Base-by-base conservation (phyloP, 441 rosid species). In the Erysimum pusillum region DNA sequence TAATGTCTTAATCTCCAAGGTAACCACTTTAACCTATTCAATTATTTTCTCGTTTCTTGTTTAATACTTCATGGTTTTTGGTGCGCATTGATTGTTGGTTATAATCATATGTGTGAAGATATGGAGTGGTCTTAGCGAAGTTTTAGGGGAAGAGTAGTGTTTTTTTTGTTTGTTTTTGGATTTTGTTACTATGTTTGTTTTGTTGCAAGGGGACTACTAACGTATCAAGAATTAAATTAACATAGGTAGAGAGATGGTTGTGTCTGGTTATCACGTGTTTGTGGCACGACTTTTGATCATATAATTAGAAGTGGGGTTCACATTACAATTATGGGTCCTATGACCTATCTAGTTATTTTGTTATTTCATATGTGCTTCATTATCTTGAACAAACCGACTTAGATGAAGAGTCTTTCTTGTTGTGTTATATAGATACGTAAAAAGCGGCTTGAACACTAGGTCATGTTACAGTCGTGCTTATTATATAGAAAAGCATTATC, bases 1-100 rank as follows among this genome's bases (percentile, higher is more conserved):
- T 54, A 89, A 89, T 76, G 79, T 89, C 71, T 89, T 89, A 79
- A 81, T 89, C 84, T 87, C 93, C 67, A 89, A 89, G 91, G 93
- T 87, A 76, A 67, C 32, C 8, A 18, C 22, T 57, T 15, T 5
- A 28, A 17, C n/a, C 28, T 52, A 13, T 52, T 51, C 28, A 36
- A 31, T 10, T 39, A 3, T 48, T 39, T 5, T 48, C 53, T 31
- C 3, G 45, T 28, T 52, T 35, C 4, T 22, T 22, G 9, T 7
- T 46, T n/a, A 45, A 60, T 4, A 48, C 25, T 35, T 3, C 31
- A 36, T 67, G 6, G 15, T 25, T 68, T 41, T 53, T 38, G 14
- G 25, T 68, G 73, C 9, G 39, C 41, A 54, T 9, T 70, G 34
- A 31, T 7, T 48, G 31, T 31, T 31, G 13, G 22, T 39, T 18